Base-by-base conservation (phyloP, 2,329 filamentous ascomycete genomes). In the Dendryphion nanum region DNA sequence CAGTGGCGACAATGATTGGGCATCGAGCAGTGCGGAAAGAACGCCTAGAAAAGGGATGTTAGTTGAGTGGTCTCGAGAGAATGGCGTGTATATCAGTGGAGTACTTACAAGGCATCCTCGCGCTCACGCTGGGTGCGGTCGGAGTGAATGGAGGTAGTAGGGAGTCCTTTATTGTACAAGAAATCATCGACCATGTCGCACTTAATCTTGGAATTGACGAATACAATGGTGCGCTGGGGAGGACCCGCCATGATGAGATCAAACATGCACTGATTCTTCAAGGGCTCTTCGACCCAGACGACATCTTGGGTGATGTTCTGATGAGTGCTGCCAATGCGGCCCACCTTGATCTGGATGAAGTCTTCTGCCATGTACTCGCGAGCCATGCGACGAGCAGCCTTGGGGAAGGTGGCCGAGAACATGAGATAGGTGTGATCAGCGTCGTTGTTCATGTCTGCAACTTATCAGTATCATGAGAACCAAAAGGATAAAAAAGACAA, bases 371-470 rank as follows among this genome's bases (percentile, higher is more conserved):
- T 79, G 57, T 90, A 86, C 18, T 85, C 75, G 41, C 80, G 82
- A 8, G 90, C 91, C 12, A 97, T 70, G 17, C 84, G 75, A 19
- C 89, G 87, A 47, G 87, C 81, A 0, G 71, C 72, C 69, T 86
- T 89, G 28, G 90, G 88, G 66, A 98, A 97, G 0, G 93, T 97
- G 1, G 93, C 93, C 0, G 89, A 95, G 64, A 97, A 97, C 71
- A 98, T 85, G 67, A 95, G 76, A 63, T 79, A 83, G 6, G 73
- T 71, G 50, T 83, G 80, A 41, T 85, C 81, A 5, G 74, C 78
- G 54, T 85, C 89, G 40, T 86, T 81, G 44, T 95, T 95, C 71
- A 66, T 81, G 76, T 95, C 71, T 33, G 31, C 12, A 42, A 4
- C n/a, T 5, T 12, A 18, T 53, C 23, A 53, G 56, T 44, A 32